These are phyloP conservation scores for Camelina sativa DNA, from an alignment of 345 rosid genomes.

Conservation along the genomic window DNA sequence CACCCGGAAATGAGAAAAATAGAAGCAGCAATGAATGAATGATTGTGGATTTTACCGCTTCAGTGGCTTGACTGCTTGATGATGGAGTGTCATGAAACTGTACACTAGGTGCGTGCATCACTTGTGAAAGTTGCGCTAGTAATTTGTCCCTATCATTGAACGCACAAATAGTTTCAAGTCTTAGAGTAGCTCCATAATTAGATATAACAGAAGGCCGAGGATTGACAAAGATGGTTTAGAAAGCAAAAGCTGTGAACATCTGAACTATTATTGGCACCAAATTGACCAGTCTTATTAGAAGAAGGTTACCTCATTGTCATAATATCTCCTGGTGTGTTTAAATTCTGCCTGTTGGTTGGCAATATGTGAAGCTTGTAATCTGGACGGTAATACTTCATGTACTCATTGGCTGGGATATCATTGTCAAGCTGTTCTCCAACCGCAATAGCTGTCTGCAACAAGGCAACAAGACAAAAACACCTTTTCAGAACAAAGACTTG, in stretches of 20 bases:
- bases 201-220: background rate
- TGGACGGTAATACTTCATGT: background rate
- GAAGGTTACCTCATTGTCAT: background rate
- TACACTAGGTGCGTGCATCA: constrained; percentile 21
- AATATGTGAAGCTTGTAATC: background rate
- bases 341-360: background rate
- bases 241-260: background rate
- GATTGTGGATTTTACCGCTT: constrained; percentile 11
- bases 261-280: background rate
- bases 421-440: constrained; percentile 21
- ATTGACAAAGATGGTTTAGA: background rate
- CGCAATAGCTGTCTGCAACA: constrained; percentile 70
- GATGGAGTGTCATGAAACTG: constrained; percentile 31
- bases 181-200: background rate
- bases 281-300: background rate
- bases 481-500: constrained; percentile 23
- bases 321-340: constrained; percentile 3
- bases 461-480: constrained; percentile 22
- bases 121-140: constrained; percentile 7
- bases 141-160: constrained; percentile 2
- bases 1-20: background rate
- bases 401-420: background rate
- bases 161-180: too few species aligned
- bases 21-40: background rate
- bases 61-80: constrained; percentile 13